Evolutionary conservation across 2,329 filamentous ascomycete species (phyloP).

Genomic region (Monosporascus sp.): DNA sequence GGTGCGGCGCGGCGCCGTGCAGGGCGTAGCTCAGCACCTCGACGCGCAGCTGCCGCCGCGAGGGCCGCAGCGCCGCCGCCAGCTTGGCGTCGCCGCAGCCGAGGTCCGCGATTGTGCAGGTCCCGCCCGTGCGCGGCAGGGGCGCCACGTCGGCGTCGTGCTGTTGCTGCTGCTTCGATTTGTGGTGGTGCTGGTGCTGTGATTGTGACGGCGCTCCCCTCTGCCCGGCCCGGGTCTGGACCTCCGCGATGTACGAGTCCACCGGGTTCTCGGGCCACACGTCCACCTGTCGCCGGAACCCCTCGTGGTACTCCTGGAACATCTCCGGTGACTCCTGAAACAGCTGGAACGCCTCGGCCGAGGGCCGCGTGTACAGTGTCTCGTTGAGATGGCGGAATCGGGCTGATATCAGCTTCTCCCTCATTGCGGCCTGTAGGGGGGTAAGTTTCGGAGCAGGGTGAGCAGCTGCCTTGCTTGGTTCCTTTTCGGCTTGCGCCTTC

Average conservation of each 20-base stretch:
- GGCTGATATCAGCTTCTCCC: slow-evolving; percentile 87
- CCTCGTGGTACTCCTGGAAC: slow-evolving; percentile 93
- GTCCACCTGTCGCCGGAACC: slow-evolving; percentile 90
- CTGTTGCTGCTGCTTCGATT: slow-evolving; percentile 11
- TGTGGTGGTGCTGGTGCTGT: slow-evolving; percentile 15
- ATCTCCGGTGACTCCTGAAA: slow-evolving; percentile 85
- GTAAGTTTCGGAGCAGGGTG: slow-evolving; percentile 60
- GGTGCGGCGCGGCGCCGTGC: slow-evolving; percentile 66
- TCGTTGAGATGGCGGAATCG: slow-evolving; percentile 97
- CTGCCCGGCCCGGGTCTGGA: slow-evolving; percentile 61
- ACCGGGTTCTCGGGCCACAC: slow-evolving; percentile 97
- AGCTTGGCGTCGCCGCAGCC: slow-evolving; percentile 91
- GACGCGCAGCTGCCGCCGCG: slow-evolving; percentile 62
- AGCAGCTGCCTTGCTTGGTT: slow-evolving; percentile 13
- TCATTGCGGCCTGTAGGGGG: slow-evolving; percentile 89
- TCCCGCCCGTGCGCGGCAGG: slow-evolving; percentile 66
- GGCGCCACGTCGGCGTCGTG: slow-evolving; percentile 31
- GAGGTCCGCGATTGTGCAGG: slow-evolving; percentile 79
- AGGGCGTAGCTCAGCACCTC: slow-evolving; percentile 83
- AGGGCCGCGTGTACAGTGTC: slow-evolving; percentile 90
- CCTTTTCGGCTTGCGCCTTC: slow-evolving; percentile 2
- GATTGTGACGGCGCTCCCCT: slow-evolving; percentile 19
- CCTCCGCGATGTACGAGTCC: slow-evolving; percentile 71
- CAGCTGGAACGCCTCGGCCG: slow-evolving; percentile 71
- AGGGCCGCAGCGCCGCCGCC: slow-evolving; percentile 59